These are phyloP conservation scores for Debaryomyces psychrophilus DNA, from an alignment of 1,139 yeast species.

Conservation along the genomic window DNA sequence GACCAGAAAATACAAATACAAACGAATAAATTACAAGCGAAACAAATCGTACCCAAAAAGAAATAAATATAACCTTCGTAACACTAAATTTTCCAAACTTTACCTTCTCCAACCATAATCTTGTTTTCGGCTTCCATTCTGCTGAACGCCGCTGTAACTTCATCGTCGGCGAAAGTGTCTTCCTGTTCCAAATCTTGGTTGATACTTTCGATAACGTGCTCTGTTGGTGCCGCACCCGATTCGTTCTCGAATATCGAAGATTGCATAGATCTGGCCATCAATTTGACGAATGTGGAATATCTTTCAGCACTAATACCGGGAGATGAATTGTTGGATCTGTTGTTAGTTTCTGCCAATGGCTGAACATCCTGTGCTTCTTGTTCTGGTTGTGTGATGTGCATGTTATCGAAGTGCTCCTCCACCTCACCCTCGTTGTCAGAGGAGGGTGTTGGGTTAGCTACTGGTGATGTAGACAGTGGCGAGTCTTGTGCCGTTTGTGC, in stretches of 20 bases:
- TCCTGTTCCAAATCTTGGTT: constrained; percentile 62
- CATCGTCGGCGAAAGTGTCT: constrained; percentile 56
- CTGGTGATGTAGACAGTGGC: constrained; percentile 17
- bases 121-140: constrained; percentile 59
- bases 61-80: constrained; percentile 3
- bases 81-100: constrained; percentile 57
- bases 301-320: constrained; percentile 52
- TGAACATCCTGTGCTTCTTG: constrained; percentile 13
- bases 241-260: constrained; percentile 52
- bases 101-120: constrained; percentile 62
- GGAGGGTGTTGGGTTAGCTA: constrained; percentile 13
- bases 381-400: constrained; percentile 23
- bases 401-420: constrained; percentile 27
- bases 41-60: neutral
- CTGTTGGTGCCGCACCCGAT: constrained; percentile 47
- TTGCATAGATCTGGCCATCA: constrained; percentile 51
- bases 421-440: constrained; percentile 25
- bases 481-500: constrained; percentile 16
- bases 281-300: constrained; percentile 44
- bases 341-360: constrained; percentile 26
- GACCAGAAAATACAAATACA: neutral
- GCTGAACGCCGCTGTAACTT: constrained; percentile 56
- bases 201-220: constrained; percentile 44
- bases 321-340: constrained; percentile 22
- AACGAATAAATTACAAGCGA: constrained; percentile 3